phyloP scores from a whole-genome alignment of 31 red algal genomes.

The Odonthalia washingtoniensis region DNA sequence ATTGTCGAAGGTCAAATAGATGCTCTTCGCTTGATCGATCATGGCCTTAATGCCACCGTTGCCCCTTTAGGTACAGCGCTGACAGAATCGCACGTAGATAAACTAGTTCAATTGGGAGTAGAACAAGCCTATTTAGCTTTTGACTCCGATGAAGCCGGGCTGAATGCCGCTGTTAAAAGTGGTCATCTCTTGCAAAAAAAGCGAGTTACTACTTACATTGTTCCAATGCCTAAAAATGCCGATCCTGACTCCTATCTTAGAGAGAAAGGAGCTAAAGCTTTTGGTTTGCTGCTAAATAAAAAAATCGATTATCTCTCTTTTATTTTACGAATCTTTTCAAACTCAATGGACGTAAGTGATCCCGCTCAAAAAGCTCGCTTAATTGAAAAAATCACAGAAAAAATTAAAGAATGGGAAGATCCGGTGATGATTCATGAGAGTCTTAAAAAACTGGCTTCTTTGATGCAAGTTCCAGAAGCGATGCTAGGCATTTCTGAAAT shows the following conservation, averaged over 20 bases:
- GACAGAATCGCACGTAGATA: slow-evolving; percentile 10
- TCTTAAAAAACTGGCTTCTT: no score
- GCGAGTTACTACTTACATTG: slow-evolving; percentile 2
- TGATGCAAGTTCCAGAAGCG: no score
- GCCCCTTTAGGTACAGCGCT: slow-evolving; percentile 22
- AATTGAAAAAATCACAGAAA: no score
- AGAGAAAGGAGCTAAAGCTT: no score
- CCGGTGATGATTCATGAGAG: no score
- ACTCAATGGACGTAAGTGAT: no score
- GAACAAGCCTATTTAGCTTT: not conserved
- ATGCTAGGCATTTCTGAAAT: no score
- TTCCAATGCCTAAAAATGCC: slow-evolving; percentile 5
- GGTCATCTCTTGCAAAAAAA: not conserved
- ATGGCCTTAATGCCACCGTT: slow-evolving; percentile 19
- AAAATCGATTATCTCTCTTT: no score
- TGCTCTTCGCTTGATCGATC: not conserved
- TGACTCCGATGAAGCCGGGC: slow-evolving; percentile 27
- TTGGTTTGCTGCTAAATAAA: no score
- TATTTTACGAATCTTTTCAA: no score
- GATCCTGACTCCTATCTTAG: slow-evolving; percentile 29
- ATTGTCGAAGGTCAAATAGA: slow-evolving; percentile 29
- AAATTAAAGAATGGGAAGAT: no score
- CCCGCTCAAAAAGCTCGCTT: no score
- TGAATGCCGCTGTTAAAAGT: not conserved
- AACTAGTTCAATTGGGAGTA: slow-evolving; percentile 1